phyloP scores from a whole-genome alignment of 805 yeast genomes.

The Myxozyma mucilagina region DNA sequence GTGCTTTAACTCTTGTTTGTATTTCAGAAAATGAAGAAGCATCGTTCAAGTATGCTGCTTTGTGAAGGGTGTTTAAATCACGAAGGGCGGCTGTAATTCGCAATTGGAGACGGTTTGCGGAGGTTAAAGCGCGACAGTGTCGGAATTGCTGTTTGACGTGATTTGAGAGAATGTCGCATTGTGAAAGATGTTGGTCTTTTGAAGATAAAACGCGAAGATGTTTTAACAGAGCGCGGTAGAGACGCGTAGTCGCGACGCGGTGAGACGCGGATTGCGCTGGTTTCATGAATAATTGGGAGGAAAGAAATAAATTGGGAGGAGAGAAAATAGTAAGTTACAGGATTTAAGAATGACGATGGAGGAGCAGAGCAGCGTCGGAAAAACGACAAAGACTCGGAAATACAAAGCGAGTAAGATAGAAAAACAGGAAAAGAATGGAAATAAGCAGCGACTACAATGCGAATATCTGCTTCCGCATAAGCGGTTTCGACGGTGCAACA shows the following conservation, averaged over 20 bases:
- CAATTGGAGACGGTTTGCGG: too few relatives aligned
- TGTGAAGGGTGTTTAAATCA: too few relatives aligned
- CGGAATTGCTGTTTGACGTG: slow-evolving; percentile 1
- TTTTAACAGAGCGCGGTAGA: slow-evolving; percentile 18
- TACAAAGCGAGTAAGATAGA: neutral
- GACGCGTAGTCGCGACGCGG: slow-evolving; percentile 9
- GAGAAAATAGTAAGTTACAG: neutral
- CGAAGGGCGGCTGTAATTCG: too few relatives aligned
- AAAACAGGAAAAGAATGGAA: neutral
- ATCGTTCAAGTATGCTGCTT: too few relatives aligned
- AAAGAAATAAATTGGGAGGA: neutral
- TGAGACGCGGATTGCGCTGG: slow-evolving; percentile 1
- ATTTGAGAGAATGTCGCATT: neutral
- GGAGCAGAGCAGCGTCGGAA: too few relatives aligned
- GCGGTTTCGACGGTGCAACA: slow-evolving; percentile 59
- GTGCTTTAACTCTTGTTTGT: too few relatives aligned
- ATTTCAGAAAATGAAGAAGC: too few relatives aligned
- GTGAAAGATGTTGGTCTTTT: neutral
- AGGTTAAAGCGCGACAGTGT: too few relatives aligned
- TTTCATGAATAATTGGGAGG: too few relatives aligned
- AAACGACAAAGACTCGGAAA: neutral
- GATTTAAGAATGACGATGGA: too few relatives aligned
- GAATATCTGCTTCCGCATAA: slow-evolving; percentile 48
- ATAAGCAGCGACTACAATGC: slow-evolving; percentile 38
- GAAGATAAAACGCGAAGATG: neutral